These are phyloP conservation scores for Alternaria atra DNA, from an alignment of 2,329 filamentous ascomycete genomes.

Conservation along the genomic window DNA sequence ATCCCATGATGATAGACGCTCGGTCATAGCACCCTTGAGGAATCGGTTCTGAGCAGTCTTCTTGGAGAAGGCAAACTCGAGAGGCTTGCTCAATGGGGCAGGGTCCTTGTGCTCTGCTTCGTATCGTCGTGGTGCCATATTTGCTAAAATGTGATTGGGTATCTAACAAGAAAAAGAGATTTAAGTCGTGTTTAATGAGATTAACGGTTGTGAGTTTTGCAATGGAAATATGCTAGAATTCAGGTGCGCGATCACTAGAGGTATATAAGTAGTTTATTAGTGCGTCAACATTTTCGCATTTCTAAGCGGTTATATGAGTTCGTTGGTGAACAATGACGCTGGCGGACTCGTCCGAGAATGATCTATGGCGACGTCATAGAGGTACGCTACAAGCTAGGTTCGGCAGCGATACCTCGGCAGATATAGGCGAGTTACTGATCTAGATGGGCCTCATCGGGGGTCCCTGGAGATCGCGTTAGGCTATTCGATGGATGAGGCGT, in stretches of 20 bases:
- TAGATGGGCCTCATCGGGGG: not conserved
- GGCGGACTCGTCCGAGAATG: not conserved
- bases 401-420: conserved; percentile 7
- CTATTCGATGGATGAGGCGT: not conserved
- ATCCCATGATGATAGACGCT: conserved; percentile 69
- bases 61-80: conserved; percentile 59
- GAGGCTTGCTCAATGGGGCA: conserved; percentile 54
- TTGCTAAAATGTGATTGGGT: not conserved
- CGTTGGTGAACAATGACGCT: not conserved
- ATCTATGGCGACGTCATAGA: conserved; percentile 19
- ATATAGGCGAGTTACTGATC: conserved; percentile 15
- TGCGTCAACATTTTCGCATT: conserved; percentile 5
- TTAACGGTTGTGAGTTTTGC: not conserved
- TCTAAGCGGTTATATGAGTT: conserved; percentile 11
- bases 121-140: conserved; percentile 53
- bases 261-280: not conserved
- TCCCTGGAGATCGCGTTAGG: conserved; percentile 3
- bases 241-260: not conserved
- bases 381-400: not conserved
- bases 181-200: not conserved
- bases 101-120: conserved; percentile 53
- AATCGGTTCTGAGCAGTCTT: conserved; percentile 70
- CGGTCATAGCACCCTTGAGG: conserved; percentile 73
- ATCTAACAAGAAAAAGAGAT: conserved; percentile 5
- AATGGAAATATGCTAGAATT: not conserved